Base-by-base conservation (phyloP, 768 basidiomycete species). In the Suillus spraguei region DNA sequence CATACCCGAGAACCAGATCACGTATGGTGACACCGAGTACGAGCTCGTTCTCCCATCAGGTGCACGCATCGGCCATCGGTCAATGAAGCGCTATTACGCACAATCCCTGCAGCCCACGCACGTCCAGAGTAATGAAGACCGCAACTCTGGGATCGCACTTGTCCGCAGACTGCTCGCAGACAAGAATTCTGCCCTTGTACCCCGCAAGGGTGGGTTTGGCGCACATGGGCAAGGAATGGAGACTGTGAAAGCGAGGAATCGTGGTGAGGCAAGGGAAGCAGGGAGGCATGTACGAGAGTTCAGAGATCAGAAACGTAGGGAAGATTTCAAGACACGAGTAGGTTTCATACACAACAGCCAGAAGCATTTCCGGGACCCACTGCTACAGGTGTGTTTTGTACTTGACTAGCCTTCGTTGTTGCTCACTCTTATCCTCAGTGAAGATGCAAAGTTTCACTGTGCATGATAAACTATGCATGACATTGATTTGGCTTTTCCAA, bases 41-140 rank as follows among this genome's bases (percentile, higher is more conserved):
- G 96, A 98, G 68, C 91, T 99, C 24, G 90, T 97, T 5, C 84
- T 99, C 7, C 95, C 97, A 2, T 96, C 95, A 0, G 97, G 97
- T 50, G 87, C 88, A 11, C 88, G 94, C 28, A 91, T 99, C 71
- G 95, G 95, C 0, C 97, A 99, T 73, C 89, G 96, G 53, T 87
- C 87, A 58, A 87, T 98, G 83, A 84, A 83, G 54, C 83, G 90
- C 56, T 94, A 97, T 75, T 96, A 97, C 72, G 84, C 87, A 0
- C 97, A 98, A 76, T 89, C 88, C 1, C 88, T 94, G 78, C 79
- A 83, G 60, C 75, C 78, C 13, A 75, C 81, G 28, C 76, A 76
- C 39, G 73, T 72, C 35, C 77, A 72, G 64, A 83, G 80, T 64
- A 66, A 76, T 4, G 84, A 86, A 67, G 90, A 90, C 68, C 85